Evolutionary conservation across 2,329 filamentous ascomycete genomes (phyloP).

Genomic region (Cryphonectria carpinicola): DNA sequence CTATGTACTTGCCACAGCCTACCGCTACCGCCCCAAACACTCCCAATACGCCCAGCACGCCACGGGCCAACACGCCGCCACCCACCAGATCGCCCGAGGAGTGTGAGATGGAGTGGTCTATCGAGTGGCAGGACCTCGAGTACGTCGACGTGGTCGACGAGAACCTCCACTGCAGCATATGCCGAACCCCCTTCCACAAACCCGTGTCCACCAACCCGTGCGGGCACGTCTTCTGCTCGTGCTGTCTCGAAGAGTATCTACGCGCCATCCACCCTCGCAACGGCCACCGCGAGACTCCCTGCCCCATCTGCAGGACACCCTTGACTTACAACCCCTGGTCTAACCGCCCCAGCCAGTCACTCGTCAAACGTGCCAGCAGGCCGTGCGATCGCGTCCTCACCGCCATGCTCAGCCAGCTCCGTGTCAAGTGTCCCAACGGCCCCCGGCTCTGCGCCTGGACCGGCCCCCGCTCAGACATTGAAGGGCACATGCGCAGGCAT

Average conservation of each 20-base stretch:
- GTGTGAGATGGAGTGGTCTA: neutral
- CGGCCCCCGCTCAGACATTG: constrained; percentile 57
- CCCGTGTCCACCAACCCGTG: constrained; percentile 63
- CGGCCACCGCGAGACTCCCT: constrained; percentile 49
- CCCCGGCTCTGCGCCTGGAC: constrained; percentile 54
- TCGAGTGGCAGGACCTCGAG: constrained; percentile 39
- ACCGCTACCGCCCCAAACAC: neutral
- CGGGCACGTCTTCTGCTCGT: constrained; percentile 67
- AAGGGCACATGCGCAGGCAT: constrained; percentile 59
- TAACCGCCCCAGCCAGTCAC: constrained; percentile 40
- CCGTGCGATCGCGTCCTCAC: constrained; percentile 52
- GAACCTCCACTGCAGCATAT: constrained; percentile 47
- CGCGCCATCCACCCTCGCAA: constrained; percentile 36
- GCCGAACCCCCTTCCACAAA: constrained; percentile 62
- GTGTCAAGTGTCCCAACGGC: constrained; percentile 61
- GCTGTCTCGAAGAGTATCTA: constrained; percentile 52
- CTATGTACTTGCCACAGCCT: neutral
- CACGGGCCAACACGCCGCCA: neutral
- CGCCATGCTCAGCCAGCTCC: constrained; percentile 64
- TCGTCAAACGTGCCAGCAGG: constrained; percentile 11
- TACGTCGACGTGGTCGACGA: constrained; percentile 41
- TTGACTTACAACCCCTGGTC: constrained; percentile 31
- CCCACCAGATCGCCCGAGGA: constrained; percentile 1
- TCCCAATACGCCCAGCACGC: neutral
- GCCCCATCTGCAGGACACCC: constrained; percentile 62